Conservation (phyloP, 768 basidiomycete species). For the Glaciozyma antarctica region DNA sequence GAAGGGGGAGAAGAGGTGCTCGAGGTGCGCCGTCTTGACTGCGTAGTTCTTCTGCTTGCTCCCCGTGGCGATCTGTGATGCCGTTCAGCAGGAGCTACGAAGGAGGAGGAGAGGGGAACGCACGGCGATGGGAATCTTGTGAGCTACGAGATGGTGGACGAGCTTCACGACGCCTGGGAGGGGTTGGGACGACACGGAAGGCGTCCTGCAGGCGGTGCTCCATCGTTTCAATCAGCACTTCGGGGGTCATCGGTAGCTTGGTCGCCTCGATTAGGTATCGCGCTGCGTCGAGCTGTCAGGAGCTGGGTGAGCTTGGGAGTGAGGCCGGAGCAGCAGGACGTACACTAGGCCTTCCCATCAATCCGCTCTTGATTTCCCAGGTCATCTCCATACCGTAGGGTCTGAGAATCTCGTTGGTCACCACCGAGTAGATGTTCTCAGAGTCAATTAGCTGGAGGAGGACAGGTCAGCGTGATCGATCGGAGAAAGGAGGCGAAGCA, state of each 20-base stretch:
- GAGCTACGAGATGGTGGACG: constrained; percentile 57
- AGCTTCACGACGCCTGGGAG: constrained; percentile 66
- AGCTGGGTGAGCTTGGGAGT: too few relatives aligned
- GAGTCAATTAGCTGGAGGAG: background rate
- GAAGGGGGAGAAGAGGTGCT: constrained; percentile 54
- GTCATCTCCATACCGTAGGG: constrained; percentile 67
- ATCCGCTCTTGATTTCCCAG: constrained; percentile 36
- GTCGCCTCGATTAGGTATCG: constrained; percentile 36
- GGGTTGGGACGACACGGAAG: constrained; percentile 61
- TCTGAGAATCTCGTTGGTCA: constrained; percentile 59
- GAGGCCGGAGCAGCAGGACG: background rate
- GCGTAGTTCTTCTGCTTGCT: constrained; percentile 57
- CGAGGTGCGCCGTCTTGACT: constrained; percentile 58
- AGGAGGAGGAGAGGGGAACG: background rate
- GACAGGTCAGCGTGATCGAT: background rate
- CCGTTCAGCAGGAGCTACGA: background rate
- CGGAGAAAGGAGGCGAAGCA: background rate
- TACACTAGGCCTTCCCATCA: constrained; percentile 43
- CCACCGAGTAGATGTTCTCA: constrained; percentile 16
- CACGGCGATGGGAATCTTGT: constrained; percentile 65
- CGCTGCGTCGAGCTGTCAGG: background rate
- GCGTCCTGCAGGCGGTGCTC: constrained; percentile 52
- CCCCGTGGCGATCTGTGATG: constrained; percentile 51
- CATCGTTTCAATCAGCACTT: constrained; percentile 54
- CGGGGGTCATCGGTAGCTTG: constrained; percentile 52